These are phyloP conservation scores for Monosporascus sp. DNA, from an alignment of 2,329 filamentous ascomycete species.

Conservation along the genomic window DNA sequence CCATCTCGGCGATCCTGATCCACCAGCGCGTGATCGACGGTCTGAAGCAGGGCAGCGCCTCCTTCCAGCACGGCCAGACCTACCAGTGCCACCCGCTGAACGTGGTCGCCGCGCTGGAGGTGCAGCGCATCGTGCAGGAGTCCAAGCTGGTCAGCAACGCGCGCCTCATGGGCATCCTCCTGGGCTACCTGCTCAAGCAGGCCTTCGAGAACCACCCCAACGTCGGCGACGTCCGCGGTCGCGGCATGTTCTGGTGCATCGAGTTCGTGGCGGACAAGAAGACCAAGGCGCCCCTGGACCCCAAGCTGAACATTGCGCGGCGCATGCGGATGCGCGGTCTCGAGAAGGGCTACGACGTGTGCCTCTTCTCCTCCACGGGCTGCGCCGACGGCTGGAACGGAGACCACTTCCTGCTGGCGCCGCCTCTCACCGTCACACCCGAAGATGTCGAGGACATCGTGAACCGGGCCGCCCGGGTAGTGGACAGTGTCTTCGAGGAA, in stretches of 20 bases:
- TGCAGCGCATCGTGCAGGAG: conserved; percentile 34
- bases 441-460: conserved; percentile 15
- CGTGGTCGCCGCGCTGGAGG: conserved; percentile 35
- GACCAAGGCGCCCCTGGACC: conserved; percentile 28
- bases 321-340: conserved; percentile 10
- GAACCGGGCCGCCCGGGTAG: conserved; percentile 7
- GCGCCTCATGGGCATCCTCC: conserved; percentile 23
- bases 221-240: conserved; percentile 38
- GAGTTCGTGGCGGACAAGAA: conserved; percentile 36
- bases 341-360: conserved; percentile 7
- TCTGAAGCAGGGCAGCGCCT: conserved; percentile 35
- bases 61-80: conserved; percentile 56
- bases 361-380: conserved; percentile 16
- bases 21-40: conserved; percentile 43
- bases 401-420: conserved; percentile 20
- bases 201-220: conserved; percentile 29
- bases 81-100: conserved; percentile 39
- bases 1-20: conserved; percentile 56
- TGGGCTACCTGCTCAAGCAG: conserved; percentile 25
- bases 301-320: conserved; percentile 11
- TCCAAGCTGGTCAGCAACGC: conserved; percentile 32
- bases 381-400: conserved; percentile 14
- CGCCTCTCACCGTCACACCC: conserved; percentile 16
- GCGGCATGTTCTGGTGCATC: conserved; percentile 40
- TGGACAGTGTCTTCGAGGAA: conserved; percentile 8